Conservation (phyloP, 2,329 filamentous ascomycete species). For the Arachnomyces sp. region DNA sequence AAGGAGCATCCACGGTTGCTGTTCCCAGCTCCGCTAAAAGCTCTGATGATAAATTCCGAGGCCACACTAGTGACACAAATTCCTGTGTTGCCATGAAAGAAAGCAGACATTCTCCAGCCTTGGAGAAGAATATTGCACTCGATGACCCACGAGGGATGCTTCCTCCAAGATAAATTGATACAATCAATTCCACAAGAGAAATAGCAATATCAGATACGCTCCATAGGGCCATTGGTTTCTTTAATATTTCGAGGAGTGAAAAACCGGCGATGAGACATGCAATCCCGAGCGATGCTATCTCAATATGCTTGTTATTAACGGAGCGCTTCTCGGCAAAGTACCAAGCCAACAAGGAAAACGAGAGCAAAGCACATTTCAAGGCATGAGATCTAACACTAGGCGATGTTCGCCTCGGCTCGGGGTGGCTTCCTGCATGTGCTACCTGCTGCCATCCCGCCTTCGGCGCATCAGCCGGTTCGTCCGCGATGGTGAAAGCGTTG, state of each 20-base stretch:
- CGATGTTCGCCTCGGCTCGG: neutral
- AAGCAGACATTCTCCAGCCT: constrained; percentile 31
- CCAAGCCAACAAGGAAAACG: constrained; percentile 17
- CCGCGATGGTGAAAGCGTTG: constrained; percentile 33
- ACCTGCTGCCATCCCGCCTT: constrained; percentile 10
- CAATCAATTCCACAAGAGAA: constrained; percentile 30
- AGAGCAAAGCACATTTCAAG: constrained; percentile 10
- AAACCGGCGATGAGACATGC: constrained; percentile 35
- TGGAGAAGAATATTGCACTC: constrained; percentile 29
- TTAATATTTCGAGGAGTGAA: constrained; percentile 30
- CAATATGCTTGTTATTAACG: constrained; percentile 31
- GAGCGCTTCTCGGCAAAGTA: constrained; percentile 25
- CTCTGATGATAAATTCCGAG: constrained; percentile 2
- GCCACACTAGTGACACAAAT: constrained; percentile 18
- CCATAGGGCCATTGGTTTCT: constrained; percentile 30
- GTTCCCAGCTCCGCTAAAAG: neutral
- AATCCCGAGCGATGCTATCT: constrained; percentile 30
- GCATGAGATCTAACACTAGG: constrained; percentile 3
- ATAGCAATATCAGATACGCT: constrained; percentile 33
- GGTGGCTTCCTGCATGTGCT: neutral
- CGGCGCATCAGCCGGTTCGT: constrained; percentile 25
- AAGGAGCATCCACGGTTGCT: no score
- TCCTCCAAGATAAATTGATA: constrained; percentile 31
- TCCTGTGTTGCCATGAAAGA: constrained; percentile 34
- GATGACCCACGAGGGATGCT: constrained; percentile 24